Conservation (phyloP, 2,329 filamentous ascomycete species). For the Bipolaris bicolor region DNA sequence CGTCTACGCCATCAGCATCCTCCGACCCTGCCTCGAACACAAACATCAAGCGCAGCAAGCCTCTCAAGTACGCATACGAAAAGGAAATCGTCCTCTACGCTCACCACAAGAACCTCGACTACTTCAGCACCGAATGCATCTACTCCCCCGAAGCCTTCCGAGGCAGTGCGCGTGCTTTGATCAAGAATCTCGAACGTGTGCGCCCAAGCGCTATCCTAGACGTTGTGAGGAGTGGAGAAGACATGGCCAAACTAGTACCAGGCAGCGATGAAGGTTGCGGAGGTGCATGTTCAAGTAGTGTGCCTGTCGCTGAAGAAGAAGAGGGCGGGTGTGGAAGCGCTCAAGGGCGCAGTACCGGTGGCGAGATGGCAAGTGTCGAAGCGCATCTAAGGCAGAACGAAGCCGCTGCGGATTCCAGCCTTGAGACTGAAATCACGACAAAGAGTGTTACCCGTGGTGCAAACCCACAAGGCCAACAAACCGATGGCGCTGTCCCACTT, state of each 20-base stretch:
- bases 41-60: conserved; percentile 94
- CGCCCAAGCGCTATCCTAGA: conserved; percentile 93
- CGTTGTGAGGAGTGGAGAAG: conserved; percentile 91
- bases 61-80: conserved; percentile 96
- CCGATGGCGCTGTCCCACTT: conserved; percentile 22
- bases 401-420: conserved; percentile 58
- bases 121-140: conserved; percentile 98
- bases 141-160: conserved; percentile 97
- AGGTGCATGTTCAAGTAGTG: conserved; percentile 36
- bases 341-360: conserved; percentile 69
- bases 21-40: conserved; percentile 62
- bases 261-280: conserved; percentile 49
- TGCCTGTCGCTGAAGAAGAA: conserved; percentile 60
- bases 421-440: conserved; percentile 70
- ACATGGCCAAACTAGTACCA: conserved; percentile 89
- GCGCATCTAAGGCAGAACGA: conserved; percentile 71
- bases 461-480: conserved; percentile 44
- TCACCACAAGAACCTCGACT: conserved; percentile 94
- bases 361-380: conserved; percentile 85
- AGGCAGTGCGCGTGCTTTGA: conserved; percentile 86
- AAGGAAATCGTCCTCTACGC: conserved; percentile 99
- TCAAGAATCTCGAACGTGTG: conserved; percentile 94
- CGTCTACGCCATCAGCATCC: conserved; percentile 59
- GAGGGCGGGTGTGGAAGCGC: conserved; percentile 76
- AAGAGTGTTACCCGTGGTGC: conserved; percentile 40